Base-by-base conservation (phyloP, 2,329 filamentous ascomycete genomes). In the Dactylellina cionopaga region DNA sequence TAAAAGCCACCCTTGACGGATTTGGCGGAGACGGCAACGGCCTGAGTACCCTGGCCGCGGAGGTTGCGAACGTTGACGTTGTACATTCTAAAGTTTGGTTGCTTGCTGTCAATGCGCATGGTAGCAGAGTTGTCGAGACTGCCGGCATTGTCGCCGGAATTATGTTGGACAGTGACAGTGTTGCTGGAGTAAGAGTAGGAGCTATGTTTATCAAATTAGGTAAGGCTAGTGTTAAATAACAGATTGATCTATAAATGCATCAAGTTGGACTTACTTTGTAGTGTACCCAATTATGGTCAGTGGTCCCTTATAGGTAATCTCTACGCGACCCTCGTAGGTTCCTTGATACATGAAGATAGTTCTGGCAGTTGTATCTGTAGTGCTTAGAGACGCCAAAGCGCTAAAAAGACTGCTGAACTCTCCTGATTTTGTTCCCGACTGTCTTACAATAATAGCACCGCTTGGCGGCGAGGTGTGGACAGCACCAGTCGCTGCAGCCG, bases 31-130 rank as follows among this genome's bases (percentile, higher is more conserved):
- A 85, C 74, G 2, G 83, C 83, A 15, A 85, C 80, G 31, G 83
- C 83, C 74, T 84, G 83, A 63, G 79, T 81, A 0, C 83, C 83
- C 73, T 81, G 69, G n/a, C 83, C 83, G 58, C 82, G 83, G 0
- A 80, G 80, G 75, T 85, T 85, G 10, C 80, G 79, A 9, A 85
- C 79, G 59, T 84, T 80, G 66, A 80, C 76, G 27, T 80, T 80
- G 37, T 81, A 80, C 75, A 81, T 75, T 22, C 75, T 76, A 35
- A 80, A 78, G 19, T 76, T 75, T 44, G 72, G 66, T 39, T 58
- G 54, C 19, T 43, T 44, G 11, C 77, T 74, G 9, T 76, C 75
- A 10, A 78, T 76, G 44, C 79, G 77, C 7, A 80, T 70, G 0
- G 79, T 80, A 1, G 78, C 77, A 22, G 79, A 80, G 27, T 70